Conservation (phyloP, 2,329 filamentous ascomycete genomes). For the Elsinoe perseae region DNA sequence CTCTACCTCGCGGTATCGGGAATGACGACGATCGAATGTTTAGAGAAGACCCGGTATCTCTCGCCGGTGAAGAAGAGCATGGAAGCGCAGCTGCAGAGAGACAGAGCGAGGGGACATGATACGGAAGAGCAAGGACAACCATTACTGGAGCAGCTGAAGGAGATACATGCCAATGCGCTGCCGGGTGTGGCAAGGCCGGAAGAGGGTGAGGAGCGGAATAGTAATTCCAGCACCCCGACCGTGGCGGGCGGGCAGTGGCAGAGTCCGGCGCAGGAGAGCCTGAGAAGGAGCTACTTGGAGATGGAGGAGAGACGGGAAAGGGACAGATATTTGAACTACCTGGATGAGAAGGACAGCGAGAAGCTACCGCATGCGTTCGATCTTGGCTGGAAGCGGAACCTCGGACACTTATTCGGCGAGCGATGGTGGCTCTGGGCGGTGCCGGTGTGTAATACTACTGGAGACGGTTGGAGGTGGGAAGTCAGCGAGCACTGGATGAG, state of each 20-base stretch:
- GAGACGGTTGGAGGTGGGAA: slow-evolving; percentile 94
- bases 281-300: slow-evolving; percentile 43
- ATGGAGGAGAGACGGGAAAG: slow-evolving; percentile 58
- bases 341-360: slow-evolving; percentile 81
- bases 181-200: slow-evolving; percentile 74
- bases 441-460: slow-evolving; percentile 75
- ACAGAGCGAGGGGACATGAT: slow-evolving; percentile 17
- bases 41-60: slow-evolving; percentile 92
- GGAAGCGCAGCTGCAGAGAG: slow-evolving; percentile 50
- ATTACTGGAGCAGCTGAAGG: slow-evolving; percentile 65
- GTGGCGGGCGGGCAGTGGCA: slow-evolving; percentile 20
- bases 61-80: slow-evolving; percentile 67
- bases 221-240: slow-evolving; percentile 19
- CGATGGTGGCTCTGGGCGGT: slow-evolving; percentile 66
- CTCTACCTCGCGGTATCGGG: slow-evolving; percentile 69
- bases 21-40: slow-evolving; percentile 89
- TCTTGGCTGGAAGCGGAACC: slow-evolving; percentile 71
- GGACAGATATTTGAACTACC: slow-evolving; percentile 67
- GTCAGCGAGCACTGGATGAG: slow-evolving; percentile 70
- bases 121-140: slow-evolving; percentile 19
- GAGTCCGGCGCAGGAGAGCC: slow-evolving; percentile 39
- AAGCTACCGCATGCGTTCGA: slow-evolving; percentile 92
- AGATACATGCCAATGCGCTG: slow-evolving; percentile 73
- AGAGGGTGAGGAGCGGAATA: slow-evolving; percentile 58
- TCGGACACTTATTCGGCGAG: slow-evolving; percentile 73